Base-by-base conservation (phyloP, 352 stramenopile species). In the Globisporangium uncinulatum region DNA sequence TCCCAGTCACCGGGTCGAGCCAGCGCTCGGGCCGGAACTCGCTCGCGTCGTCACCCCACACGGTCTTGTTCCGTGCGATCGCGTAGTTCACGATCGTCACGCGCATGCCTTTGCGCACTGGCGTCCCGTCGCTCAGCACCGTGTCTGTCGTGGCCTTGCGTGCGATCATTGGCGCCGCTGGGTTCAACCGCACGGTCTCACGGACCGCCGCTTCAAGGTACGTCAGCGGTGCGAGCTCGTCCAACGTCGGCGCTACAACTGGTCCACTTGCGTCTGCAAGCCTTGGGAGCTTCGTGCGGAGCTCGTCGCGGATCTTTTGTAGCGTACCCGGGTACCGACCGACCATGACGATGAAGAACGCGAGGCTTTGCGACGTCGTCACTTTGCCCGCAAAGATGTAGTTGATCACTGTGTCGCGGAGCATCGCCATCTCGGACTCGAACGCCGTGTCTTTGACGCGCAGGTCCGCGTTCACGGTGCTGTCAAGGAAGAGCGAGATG, bases 341-440 rank as follows among this genome's bases (percentile, higher is more conserved):
- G 60, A 96, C 79, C 70, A 90, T 83, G 44, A 92, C 66, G 21
- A 95, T 51, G 45, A 90, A 81, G 76, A 81, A 96, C 20, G 68
- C 63, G 32, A 96, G 61, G 19, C 66, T 83, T 36, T 71, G 76
- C 8, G 85, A 77, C 14, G 83, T 89, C 9, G 86, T 92, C 51
- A 91, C 85, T 6, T 84, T 76, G 11, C 83, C 79, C 1, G 76
- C 83, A 9, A 85, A 71, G 52, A 96, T 76, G 55, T 94, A 92
- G 56, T 83, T 91, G 37, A 92, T 60, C 8, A 82, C 73, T 56
- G 93, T 85, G 63, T 94, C 77, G 29, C 82, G 76, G 4, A 61
- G 19, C 8, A 51, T 14, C 2, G 43, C 24, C 31, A 29, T 44
- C 43, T 59, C 43, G 9, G 31, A 52, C 6, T 59, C 53, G 32